Base-by-base conservation (phyloP, 352 stramenopile species). In the Peronospora destructor region DNA sequence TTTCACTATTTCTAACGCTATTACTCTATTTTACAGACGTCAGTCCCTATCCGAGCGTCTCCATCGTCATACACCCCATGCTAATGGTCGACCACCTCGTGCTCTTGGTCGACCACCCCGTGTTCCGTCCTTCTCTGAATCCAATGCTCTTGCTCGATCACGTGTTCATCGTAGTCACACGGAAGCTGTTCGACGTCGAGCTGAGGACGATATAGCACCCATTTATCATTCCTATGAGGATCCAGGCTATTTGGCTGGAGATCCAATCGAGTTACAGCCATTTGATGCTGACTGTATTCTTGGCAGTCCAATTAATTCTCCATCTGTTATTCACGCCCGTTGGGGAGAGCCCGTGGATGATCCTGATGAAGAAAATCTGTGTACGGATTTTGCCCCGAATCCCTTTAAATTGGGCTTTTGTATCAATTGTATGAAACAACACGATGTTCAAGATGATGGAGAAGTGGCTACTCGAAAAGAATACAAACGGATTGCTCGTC, bases 391-490 rank as follows among this genome's bases (percentile, higher is more conserved):
- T 51, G 33, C 65, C 16, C 73, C 80, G 0, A 94, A 94, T 47
- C 78, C 82, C 25, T 94, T 94, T 56, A 89, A 89, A 56, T 56
- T 91, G 16, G 83, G 83, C 5, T 94, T 91, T 53, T 94, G 83
- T 58, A 79, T 94, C 52, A 94, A 94, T 62, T 94, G 83, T 62
- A 83, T 91, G 66, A 91, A 91, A 58, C 83, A 94, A 53, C 83
- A 94, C 65, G 80, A 94, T 33, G 78, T 90, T 11, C 83, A 68
- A 36, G 73, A 75, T 7, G 71, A 74, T 39, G 83, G 83, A 13
- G 71, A 80, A 48, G 77, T 89, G 8, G 71, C 64, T 11, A 54
- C 58, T 8, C 72, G 68, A 53, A 91, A 91, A 46, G 74, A 87
- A 38, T 94, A 90, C 66, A 94, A 89, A 52, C 84, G 85, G 45